Evolutionary conservation across 805 yeast species (phyloP).

Genomic region (Tetrapisispora arboricola): DNA sequence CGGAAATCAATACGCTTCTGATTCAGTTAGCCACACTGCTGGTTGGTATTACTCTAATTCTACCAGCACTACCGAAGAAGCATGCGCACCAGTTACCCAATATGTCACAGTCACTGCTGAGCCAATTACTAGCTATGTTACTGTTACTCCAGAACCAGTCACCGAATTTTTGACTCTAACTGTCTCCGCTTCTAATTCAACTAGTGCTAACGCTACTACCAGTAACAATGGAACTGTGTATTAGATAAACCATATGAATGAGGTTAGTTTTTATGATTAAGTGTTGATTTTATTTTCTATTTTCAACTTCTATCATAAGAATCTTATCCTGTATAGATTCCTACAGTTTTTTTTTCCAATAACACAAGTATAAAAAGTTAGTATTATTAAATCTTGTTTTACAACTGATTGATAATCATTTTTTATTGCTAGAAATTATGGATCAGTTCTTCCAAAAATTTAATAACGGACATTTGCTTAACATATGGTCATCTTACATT

Average conservation of each 20-base stretch:
- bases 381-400: background rate
- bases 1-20: background rate
- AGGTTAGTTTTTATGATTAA: background rate
- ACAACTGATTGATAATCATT: background rate
- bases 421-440: too few species aligned
- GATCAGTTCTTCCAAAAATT: background rate
- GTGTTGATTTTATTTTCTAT: too few species aligned
- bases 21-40: background rate
- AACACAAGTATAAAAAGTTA: background rate
- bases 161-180: conserved; percentile 5
- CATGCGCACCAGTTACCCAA: conserved; percentile 6
- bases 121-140: conserved; percentile 11
- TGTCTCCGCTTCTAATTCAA: background rate
- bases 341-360: background rate
- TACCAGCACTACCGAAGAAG: background rate
- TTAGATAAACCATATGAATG: background rate
- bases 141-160: conserved; percentile 8
- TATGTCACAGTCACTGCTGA: conserved; percentile 14
- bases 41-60: background rate
- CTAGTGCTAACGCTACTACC: background rate
- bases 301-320: background rate
- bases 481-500: background rate
- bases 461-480: background rate
- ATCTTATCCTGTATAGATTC: background rate
- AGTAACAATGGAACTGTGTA: conserved; percentile 1